Evolutionary conservation across 306 rosid genomes (phyloP).

Genomic region (Senna tora): DNA sequence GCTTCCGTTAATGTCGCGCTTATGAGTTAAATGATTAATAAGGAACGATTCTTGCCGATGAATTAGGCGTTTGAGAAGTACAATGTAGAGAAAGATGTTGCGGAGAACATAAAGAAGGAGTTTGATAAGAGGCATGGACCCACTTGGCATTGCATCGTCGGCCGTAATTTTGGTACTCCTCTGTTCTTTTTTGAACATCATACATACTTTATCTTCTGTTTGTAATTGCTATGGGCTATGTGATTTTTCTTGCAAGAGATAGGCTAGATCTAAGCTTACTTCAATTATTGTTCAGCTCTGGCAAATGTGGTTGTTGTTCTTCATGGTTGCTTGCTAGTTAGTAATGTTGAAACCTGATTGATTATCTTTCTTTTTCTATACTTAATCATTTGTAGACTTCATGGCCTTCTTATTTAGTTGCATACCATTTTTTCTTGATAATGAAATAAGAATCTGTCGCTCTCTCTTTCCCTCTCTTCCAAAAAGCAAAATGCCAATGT

Average conservation of each 20-base stretch:
- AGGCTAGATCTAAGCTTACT: slow-evolving; percentile 45
- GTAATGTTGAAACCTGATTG: slow-evolving; percentile 17
- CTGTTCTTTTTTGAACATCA: neutral
- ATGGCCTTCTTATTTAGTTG: slow-evolving; percentile 3
- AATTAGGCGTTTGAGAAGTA: slow-evolving; percentile 82
- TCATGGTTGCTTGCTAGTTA: neutral
- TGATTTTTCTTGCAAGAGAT: slow-evolving; percentile 32
- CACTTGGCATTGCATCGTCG: slow-evolving; percentile 97
- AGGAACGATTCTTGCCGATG: neutral
- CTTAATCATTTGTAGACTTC: neutral
- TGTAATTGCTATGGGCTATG: slow-evolving; percentile 7
- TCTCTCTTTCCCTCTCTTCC: neutral
- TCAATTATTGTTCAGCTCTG: slow-evolving; percentile 11
- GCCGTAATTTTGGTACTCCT: slow-evolving; percentile 74
- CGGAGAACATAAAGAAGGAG: slow-evolving; percentile 84
- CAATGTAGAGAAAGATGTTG: slow-evolving; percentile 77
- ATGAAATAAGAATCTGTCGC: neutral
- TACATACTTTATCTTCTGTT: slow-evolving; percentile 12
- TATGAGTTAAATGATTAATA: neutral
- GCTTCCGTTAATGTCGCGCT: slow-evolving; percentile 18
- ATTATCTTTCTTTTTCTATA: neutral
- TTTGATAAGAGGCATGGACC: slow-evolving; percentile 84
- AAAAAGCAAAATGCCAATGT: neutral
- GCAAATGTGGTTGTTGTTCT: slow-evolving; percentile 23
- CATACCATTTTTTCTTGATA: neutral